These are phyloP conservation scores for Leishmania martiniquensis DNA, from an alignment of 208 protist genomes.

Conservation along the genomic window DNA sequence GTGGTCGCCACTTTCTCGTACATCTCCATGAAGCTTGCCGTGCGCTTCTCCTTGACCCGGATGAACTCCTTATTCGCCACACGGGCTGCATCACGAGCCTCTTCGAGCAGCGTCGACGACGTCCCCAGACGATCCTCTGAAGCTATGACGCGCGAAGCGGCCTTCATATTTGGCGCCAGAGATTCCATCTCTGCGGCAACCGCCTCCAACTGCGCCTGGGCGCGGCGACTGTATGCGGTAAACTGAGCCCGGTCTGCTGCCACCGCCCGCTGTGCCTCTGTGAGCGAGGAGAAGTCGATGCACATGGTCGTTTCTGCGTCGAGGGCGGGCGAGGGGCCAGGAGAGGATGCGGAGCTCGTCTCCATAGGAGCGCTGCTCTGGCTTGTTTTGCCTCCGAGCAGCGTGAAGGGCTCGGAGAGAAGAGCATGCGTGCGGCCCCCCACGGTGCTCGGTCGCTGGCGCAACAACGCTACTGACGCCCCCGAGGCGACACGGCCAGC, in stretches of 20 bases:
- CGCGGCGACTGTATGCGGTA: conserved; percentile 63
- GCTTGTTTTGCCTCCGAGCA: conserved; percentile 25
- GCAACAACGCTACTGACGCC: background rate
- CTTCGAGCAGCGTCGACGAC: conserved; percentile 77
- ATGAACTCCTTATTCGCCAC: conserved; percentile 84
- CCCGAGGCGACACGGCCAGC: background rate
- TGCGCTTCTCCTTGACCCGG: conserved; percentile 88
- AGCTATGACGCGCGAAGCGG: conserved; percentile 53
- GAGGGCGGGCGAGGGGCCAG: background rate
- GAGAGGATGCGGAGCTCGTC: conserved; percentile 1
- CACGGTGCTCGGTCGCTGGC: background rate
- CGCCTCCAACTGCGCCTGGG: conserved; percentile 53
- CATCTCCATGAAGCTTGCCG: conserved; percentile 91
- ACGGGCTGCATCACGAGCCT: conserved; percentile 64
- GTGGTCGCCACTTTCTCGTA: conserved; percentile 92
- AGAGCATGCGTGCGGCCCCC: conserved; percentile 7
- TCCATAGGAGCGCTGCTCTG: conserved; percentile 7
- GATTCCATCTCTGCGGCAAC: conserved; percentile 72
- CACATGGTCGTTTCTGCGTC: conserved; percentile 36
- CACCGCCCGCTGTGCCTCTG: conserved; percentile 45
- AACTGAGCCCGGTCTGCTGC: conserved; percentile 55
- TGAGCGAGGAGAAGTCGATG: conserved; percentile 79
- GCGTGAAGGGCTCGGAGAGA: conserved; percentile 68
- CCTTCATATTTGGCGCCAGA: conserved; percentile 87
- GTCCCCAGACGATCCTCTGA: conserved; percentile 80